Evolutionary conservation across 345 rosid genomes (phyloP), one percentile per base, ranked within the genome.

Genomic region (Salix exigua): DNA sequence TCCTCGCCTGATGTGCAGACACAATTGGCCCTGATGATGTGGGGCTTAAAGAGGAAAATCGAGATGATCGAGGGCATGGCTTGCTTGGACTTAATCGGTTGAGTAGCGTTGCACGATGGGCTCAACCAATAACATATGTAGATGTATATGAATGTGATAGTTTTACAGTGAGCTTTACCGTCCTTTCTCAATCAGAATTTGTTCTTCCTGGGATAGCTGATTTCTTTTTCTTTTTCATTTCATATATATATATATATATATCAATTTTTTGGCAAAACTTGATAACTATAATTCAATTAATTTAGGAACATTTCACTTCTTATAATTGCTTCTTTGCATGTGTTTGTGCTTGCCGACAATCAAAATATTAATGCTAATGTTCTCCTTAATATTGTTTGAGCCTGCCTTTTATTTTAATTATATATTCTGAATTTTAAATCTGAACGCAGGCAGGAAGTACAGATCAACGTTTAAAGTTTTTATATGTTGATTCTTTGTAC

Each of bases 101-200:
- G n/a, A 89, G 82, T 80, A 80, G 91, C 78, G 89, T 82, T 69
- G 87, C 89, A 77, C 78, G 92, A 73, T 96, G 97, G 97, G 91
- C 97, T 81, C 96, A 93, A 72, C 97, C 99, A 68, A 91, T 93
- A 71, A 93, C 98, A 50, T 96, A 87, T 83, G 67, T 93, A 69
- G 92, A 93, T 67, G 73, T 96, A 42, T 87, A 82, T 77, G 97
- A 92, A 81, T 84, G 86, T 76, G 87, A 89, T 74, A 87, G 84
- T 78, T 92, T 96, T 82, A 93, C 95, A 21, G 98, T 91, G 83
- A 67, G 87, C 37, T 51, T 63, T 75, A 9, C 6, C 16, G 72
- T 33, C 28, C 16, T 58, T 11, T 38, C 9, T 48, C 7, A 28
- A 30, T 25, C 2, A 38, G 12, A 37, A 37, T 21, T 50, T 75